Evolutionary conservation across 768 basidiomycete genomes (phyloP).

Genomic region (Mrakia blollopis): DNA sequence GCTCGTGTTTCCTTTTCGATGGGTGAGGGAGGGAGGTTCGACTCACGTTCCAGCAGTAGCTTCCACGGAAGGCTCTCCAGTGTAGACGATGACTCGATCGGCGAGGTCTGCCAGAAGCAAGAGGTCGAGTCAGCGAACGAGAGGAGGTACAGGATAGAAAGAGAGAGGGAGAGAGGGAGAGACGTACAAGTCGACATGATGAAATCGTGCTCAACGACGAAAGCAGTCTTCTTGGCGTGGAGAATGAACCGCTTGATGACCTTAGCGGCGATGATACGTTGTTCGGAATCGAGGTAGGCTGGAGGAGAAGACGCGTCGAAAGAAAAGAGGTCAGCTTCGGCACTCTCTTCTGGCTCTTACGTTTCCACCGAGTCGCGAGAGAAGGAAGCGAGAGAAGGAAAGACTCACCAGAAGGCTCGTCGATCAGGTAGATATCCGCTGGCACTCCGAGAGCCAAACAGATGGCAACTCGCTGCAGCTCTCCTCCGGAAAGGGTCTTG

Average conservation of each 20-base stretch:
- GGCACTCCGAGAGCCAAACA: slow-evolving; percentile 76
- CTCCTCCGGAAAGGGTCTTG: slow-evolving; percentile 96
- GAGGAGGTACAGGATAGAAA: background rate
- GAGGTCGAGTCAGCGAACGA: background rate
- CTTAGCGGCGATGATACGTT: slow-evolving; percentile 96
- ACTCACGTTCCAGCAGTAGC: slow-evolving; percentile 86
- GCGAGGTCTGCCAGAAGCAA: slow-evolving; percentile 58
- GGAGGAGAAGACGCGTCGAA: slow-evolving; percentile 22
- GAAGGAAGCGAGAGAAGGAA: background rate
- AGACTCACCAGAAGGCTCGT: slow-evolving; percentile 62
- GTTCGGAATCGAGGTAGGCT: slow-evolving; percentile 95
- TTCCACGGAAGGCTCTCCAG: slow-evolving; percentile 65
- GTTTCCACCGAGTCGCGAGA: too few relatives aligned
- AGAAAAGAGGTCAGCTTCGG: too few relatives aligned
- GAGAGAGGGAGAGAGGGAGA: background rate
- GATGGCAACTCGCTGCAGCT: slow-evolving; percentile 94
- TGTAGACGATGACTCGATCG: slow-evolving; percentile 69
- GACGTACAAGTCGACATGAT: slow-evolving; percentile 31
- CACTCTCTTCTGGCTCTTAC: background rate
- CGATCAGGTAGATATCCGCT: slow-evolving; percentile 80
- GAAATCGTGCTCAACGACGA: slow-evolving; percentile 99
- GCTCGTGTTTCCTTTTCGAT: background rate
- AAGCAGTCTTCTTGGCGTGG: slow-evolving; percentile 94
- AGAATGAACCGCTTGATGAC: slow-evolving; percentile 98
- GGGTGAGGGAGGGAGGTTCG: slow-evolving; percentile 6